Percentiles rank a stretch among this genome's conserved stretches.
Evolutionary conservation across 345 rosid genomes (phyloP).

Genomic region (Turnera subulata): DNA sequence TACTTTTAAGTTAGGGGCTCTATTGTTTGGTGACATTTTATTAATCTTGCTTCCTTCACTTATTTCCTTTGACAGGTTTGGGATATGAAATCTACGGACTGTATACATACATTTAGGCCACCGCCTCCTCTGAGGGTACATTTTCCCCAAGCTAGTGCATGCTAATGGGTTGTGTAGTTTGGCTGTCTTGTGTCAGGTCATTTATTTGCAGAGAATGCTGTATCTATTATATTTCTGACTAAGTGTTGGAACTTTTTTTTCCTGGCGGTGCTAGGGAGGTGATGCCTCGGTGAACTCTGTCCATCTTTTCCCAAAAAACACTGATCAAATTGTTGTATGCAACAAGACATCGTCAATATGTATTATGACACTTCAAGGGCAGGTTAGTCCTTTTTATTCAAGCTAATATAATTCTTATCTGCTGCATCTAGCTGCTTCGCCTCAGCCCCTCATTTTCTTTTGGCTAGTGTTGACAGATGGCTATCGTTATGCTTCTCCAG

Average conservation of each 20-base stretch:
- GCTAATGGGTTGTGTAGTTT: not conserved
- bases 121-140: slow-evolving; percentile 90
- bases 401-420: not conserved
- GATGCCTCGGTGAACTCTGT: slow-evolving; percentile 98
- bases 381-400: slow-evolving; percentile 41
- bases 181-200: slow-evolving; percentile 4
- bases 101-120: slow-evolving; percentile 88
- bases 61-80: slow-evolving; percentile 54
- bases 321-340: slow-evolving; percentile 87
- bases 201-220: too few relatives aligned
- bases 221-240: too few relatives aligned
- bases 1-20: not conserved
- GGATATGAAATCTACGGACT: slow-evolving; percentile 94
- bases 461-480: too few relatives aligned
- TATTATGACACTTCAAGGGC: slow-evolving; percentile 98
- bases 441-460: too few relatives aligned
- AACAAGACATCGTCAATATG: slow-evolving; percentile 88
- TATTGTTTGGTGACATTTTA: not conserved
- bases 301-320: slow-evolving; percentile 82
- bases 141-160: slow-evolving; percentile 6
- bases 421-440: too few relatives aligned
- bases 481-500: too few relatives aligned
- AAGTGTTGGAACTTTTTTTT: slow-evolving; percentile 3
- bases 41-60: slow-evolving; percentile 4
- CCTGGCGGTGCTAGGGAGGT: slow-evolving; percentile 60